Conservation (phyloP, 495 filamentous ascomycete genomes). For the Penicillium atrosanguineum region DNA sequence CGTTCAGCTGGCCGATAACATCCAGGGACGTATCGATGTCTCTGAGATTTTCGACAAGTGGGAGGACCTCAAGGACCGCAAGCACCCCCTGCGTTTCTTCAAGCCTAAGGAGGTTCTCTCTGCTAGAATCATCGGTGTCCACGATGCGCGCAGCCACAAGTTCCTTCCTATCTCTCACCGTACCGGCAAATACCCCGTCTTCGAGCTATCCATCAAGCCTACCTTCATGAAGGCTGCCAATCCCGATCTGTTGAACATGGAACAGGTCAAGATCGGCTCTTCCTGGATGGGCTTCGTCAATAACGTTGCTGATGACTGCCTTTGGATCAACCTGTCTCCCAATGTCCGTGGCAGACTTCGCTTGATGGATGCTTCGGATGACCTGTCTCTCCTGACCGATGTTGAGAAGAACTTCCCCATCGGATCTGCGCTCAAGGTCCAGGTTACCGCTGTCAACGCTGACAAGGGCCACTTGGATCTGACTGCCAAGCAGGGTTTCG, state of each 20-base stretch:
- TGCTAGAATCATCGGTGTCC: conserved; percentile 79
- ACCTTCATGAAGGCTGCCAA: conserved; percentile 57
- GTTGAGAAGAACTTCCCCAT: conserved; percentile 82
- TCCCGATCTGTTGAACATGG: conserved; percentile 61
- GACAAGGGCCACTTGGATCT: conserved; percentile 76
- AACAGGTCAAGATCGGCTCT: conserved; percentile 69
- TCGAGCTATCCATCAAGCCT: conserved; percentile 85
- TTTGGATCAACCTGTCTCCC: conserved; percentile 91
- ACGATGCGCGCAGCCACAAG: conserved; percentile 85
- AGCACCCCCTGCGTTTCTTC: conserved; percentile 72
- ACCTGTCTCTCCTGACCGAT: conserved; percentile 71
- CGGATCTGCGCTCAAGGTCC: conserved; percentile 77
- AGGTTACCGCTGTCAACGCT: conserved; percentile 72
- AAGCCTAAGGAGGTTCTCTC: conserved; percentile 64
- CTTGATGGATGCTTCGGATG: conserved; percentile 79
- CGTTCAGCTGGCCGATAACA: conserved; percentile 81
- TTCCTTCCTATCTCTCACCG: conserved; percentile 91
- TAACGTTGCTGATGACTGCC: conserved; percentile 69
- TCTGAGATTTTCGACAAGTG: conserved; percentile 85
- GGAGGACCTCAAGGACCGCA: conserved; percentile 80
- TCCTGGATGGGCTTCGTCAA: conserved; percentile 82
- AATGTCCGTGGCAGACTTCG: conserved; percentile 81
- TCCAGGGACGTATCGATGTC: conserved; percentile 87
- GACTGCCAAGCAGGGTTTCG: conserved; percentile 59
- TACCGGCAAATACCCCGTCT: conserved; percentile 69